phyloP scores from a whole-genome alignment of 2,329 filamentous ascomycete species.

The Xylariaceae sp. region DNA sequence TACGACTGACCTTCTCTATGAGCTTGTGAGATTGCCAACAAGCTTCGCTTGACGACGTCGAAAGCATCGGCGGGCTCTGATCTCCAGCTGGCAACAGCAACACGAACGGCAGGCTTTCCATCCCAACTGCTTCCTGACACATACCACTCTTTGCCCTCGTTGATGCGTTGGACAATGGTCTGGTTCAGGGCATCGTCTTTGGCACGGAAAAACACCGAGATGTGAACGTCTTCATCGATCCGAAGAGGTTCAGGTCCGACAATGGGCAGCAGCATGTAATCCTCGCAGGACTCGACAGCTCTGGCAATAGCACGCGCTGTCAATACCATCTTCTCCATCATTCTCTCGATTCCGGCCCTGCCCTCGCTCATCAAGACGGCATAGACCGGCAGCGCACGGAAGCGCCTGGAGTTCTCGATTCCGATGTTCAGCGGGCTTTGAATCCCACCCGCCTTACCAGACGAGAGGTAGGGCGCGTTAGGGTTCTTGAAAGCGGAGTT shows the following conservation, averaged over 20 bases:
- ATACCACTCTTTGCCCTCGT: constrained; percentile 68
- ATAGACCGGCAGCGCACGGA: constrained; percentile 86
- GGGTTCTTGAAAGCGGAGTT: constrained; percentile 71
- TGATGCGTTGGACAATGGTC: constrained; percentile 65
- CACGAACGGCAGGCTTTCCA: constrained; percentile 66
- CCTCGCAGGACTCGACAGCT: constrained; percentile 53
- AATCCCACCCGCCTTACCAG: constrained; percentile 42
- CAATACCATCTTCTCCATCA: constrained; percentile 67
- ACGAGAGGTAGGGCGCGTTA: constrained; percentile 73
- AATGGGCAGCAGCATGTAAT: constrained; percentile 29
- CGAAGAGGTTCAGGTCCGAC: constrained; percentile 27
- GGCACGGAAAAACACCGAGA: constrained; percentile 74
- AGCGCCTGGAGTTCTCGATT: constrained; percentile 85
- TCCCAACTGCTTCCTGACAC: constrained; percentile 78
- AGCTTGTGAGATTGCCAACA: constrained; percentile 45
- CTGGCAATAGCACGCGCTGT: constrained; percentile 63
- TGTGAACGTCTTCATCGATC: constrained; percentile 52
- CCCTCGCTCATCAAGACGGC: constrained; percentile 73
- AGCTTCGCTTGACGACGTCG: constrained; percentile 56
- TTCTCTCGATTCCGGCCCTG: constrained; percentile 57
- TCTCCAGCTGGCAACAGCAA: constrained; percentile 83
- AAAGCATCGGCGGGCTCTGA: constrained; percentile 65
- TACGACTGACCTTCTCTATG: constrained; percentile 8
- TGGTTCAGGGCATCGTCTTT: constrained; percentile 59
- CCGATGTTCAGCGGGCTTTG: constrained; percentile 83